A percentile compares a stretch with the other conserved stretches of the same genome.
These are phyloP conservation scores for Fusarium euwallaceae DNA, from an alignment of 2,329 filamentous ascomycete species.

Conservation along the genomic window DNA sequence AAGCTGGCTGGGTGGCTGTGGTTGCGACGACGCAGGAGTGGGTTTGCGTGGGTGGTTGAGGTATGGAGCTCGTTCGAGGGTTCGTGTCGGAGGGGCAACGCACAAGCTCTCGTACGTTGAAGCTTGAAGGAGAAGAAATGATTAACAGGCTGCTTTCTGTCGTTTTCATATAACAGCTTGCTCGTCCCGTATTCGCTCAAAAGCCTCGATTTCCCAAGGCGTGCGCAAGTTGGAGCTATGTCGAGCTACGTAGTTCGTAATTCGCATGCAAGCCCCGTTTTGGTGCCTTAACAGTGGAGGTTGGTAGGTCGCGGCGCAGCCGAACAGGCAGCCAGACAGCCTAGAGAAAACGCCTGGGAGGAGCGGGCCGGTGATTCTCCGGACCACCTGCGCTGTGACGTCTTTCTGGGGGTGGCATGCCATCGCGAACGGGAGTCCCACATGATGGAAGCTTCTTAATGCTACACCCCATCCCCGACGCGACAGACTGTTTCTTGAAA, in stretches of 20 bases:
- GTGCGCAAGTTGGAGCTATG: slow-evolving; percentile 42
- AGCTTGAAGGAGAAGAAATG: slow-evolving; percentile 5
- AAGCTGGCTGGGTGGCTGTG: slow-evolving; percentile 35
- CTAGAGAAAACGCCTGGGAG: slow-evolving; percentile 4
- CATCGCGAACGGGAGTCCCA: slow-evolving; percentile 29
- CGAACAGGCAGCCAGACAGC: slow-evolving; percentile 21
- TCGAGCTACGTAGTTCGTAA: slow-evolving; percentile 44
- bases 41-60: background rate
- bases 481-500: slow-evolving; percentile 17
- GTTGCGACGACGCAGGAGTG: slow-evolving; percentile 36
- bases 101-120: slow-evolving; percentile 5
- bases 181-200: background rate
- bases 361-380: slow-evolving; percentile 48
- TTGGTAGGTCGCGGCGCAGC: slow-evolving; percentile 39
- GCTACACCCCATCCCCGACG: slow-evolving; percentile 19
- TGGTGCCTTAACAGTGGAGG: slow-evolving; percentile 36
- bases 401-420: slow-evolving; percentile 36
- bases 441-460: slow-evolving; percentile 31
- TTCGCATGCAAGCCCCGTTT: slow-evolving; percentile 42
- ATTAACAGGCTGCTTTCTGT: background rate
- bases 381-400: slow-evolving; percentile 42
- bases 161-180: background rate
- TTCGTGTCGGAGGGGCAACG: slow-evolving; percentile 36
- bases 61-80: slow-evolving; percentile 41
- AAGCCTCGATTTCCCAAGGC: slow-evolving; percentile 21